These are phyloP conservation scores for Talaromyces sp. DNA, from an alignment of 2,329 filamentous ascomycete genomes.

Conservation along the genomic window DNA sequence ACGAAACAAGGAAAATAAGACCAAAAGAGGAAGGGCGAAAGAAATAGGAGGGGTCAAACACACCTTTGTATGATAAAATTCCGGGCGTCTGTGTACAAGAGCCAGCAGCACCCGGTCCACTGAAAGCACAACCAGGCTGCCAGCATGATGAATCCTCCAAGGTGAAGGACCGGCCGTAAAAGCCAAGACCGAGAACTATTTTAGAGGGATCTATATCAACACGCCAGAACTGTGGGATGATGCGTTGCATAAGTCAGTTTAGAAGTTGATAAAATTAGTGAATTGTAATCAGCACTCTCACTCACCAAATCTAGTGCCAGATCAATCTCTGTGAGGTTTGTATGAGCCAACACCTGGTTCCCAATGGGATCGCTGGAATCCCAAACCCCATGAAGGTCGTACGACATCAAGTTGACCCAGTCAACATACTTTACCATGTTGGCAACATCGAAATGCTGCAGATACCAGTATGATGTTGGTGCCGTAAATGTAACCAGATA, in stretches of 20 bases:
- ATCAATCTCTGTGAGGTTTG: conserved; percentile 29
- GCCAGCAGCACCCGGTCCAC: conserved; percentile 13
- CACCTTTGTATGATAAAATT: conserved; percentile 12
- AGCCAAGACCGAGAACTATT: conserved; percentile 24
- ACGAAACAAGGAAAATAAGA: too few relatives aligned
- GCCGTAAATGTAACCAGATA: conserved; percentile 7
- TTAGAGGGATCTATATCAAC: conserved; percentile 18
- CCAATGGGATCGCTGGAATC: conserved; percentile 17
- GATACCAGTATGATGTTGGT: conserved; percentile 13
- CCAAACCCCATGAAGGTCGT: conserved; percentile 25
- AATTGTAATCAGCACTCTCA: neutral
- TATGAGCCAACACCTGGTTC: conserved; percentile 20
- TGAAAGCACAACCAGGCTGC: conserved; percentile 14
- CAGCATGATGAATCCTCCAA: conserved; percentile 20
- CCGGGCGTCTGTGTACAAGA: conserved; percentile 16
- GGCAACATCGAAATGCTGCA: conserved; percentile 22
- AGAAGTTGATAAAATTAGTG: neutral
- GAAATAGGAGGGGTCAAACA: neutral
- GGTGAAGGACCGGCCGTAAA: conserved; percentile 21
- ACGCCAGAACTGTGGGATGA: conserved; percentile 15
- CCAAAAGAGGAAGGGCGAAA: too few relatives aligned
- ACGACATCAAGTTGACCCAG: conserved; percentile 6
- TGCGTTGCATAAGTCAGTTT: neutral
- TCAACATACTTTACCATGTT: neutral
- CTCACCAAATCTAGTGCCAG: conserved; percentile 18